phyloP scores from a whole-genome alignment of 2,329 filamentous ascomycete species.

The Ceratocystis papillata region DNA sequence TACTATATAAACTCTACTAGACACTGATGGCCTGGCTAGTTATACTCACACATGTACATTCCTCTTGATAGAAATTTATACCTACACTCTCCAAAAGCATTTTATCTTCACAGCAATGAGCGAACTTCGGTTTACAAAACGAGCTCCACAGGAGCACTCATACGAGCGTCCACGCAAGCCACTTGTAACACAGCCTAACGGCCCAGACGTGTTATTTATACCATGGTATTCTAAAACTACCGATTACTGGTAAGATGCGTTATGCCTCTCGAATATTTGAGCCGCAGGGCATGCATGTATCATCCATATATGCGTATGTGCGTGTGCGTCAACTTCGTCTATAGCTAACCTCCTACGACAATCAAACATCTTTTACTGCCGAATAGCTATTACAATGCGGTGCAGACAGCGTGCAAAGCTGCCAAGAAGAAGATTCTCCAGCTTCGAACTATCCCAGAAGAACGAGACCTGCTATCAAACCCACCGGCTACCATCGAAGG shows the following conservation, averaged over 20 bases:
- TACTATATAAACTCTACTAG: neutral
- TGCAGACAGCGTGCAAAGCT: conserved; percentile 18
- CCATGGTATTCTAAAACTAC: conserved; percentile 14
- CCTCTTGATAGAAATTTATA: no score
- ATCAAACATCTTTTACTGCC: neutral
- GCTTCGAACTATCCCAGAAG: conserved; percentile 13
- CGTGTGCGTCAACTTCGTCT: neutral
- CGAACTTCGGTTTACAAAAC: conserved; percentile 5
- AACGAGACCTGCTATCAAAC: conserved; percentile 8
- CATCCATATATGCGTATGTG: neutral
- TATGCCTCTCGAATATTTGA: neutral
- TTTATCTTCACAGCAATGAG: neutral
- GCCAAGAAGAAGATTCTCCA: conserved; percentile 20
- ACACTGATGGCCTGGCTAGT: neutral
- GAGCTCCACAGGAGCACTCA: conserved; percentile 12
- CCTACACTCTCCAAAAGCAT: neutral
- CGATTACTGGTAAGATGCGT: conserved; percentile 20
- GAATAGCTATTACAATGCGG: conserved; percentile 20
- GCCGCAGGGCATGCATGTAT: neutral
- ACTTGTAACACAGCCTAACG: conserved; percentile 1
- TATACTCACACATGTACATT: neutral
- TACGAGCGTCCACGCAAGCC: conserved; percentile 13
- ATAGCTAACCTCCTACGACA: neutral
- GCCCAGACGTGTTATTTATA: neutral
- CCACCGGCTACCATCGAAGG: neutral